Evolutionary conservation across 2,329 filamentous ascomycete genomes (phyloP), one percentile per base, ranked within the genome.

Genomic region (Elsinoe necatrix): DNA sequence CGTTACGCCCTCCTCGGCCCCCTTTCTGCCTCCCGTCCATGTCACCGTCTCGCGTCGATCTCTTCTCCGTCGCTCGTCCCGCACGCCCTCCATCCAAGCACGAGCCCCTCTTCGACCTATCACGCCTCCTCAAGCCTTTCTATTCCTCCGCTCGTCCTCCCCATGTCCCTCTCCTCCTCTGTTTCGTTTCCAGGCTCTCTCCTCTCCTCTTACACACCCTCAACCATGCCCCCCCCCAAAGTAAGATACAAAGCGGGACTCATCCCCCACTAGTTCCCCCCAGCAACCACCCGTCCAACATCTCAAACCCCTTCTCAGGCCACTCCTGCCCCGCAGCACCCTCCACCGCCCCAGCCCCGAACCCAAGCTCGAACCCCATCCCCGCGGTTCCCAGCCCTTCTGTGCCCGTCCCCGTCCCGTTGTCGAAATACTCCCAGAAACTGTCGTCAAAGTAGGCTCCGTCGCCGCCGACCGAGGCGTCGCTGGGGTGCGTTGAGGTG

Each of bases 201-300:
- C n/a, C n/a, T n/a, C n/a, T n/a, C n/a, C n/a, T n/a, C n/a, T n/a
- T n/a, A n/a, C n/a, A n/a, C n/a, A n/a, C n/a, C n/a, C n/a, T n/a
- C n/a, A n/a, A n/a, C n/a, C n/a, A n/a, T n/a, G n/a, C n/a, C n/a
- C n/a, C 34, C 34, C 34, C 34, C 3, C 9, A n/a, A 12, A 3
- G 9, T 11, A 20, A 23, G 4, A 23, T 43, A 18, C 21, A 23
- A 25, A 4, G 27, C 27, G 11, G n/a, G n/a, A n/a, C n/a, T 45
- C 41, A 45, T 6, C 29, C 48, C 20, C 63, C 52, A 62, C 67
- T 35, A 61, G 67, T 16, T 66, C 78, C 79, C 0, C 84, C 83
- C 66, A 87, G 86, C 72, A 86, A 87, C 67, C 88, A 88, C 0
- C 82, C 82, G 65, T 87, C 85, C 69, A 89, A 87, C 11, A 77